Conservation (phyloP, 1,284 basidiomycete species). For the Ceratobasidium sp. region DNA sequence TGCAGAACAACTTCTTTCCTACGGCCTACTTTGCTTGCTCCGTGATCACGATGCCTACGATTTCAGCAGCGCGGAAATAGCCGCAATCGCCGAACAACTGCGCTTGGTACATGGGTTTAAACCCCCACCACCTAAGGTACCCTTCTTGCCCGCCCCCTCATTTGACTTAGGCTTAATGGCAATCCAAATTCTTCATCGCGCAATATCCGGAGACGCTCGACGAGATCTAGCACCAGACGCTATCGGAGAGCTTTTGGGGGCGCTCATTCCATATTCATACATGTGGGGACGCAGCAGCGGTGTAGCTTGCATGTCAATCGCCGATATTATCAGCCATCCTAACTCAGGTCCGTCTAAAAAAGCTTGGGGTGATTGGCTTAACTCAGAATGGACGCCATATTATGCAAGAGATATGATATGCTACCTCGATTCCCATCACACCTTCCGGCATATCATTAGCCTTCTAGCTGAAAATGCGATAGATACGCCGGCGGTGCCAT, state of each 20-base stretch:
- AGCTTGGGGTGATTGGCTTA: constrained; percentile 6
- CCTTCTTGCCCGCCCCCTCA: background rate
- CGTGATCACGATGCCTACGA: constrained; percentile 13
- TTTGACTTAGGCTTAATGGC: constrained; percentile 1
- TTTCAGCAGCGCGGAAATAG: background rate
- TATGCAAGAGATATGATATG: constrained; percentile 15
- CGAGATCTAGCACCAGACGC: background rate
- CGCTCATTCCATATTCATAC: constrained; percentile 17
- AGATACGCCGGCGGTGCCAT: background rate
- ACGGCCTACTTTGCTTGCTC: constrained; percentile 22
- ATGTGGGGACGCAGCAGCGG: constrained; percentile 17
- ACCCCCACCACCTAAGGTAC: constrained; percentile 9
- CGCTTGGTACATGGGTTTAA: background rate
- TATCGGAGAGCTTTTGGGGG: background rate
- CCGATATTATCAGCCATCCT: constrained; percentile 7
- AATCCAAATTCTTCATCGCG: background rate
- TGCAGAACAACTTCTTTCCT: constrained; percentile 11
- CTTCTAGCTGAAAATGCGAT: background rate
- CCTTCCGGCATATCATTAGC: background rate
- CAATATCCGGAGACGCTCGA: background rate
- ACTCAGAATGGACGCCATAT: constrained; percentile 22
- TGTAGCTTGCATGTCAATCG: background rate
- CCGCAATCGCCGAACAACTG: background rate
- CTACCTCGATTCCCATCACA: background rate
- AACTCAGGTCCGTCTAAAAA: background rate